Percentiles rank a stretch among this genome's conserved stretches.
These are phyloP conservation scores for Hypoxylon sp. DNA, from an alignment of 2,329 filamentous ascomycete species.

Conservation along the genomic window DNA sequence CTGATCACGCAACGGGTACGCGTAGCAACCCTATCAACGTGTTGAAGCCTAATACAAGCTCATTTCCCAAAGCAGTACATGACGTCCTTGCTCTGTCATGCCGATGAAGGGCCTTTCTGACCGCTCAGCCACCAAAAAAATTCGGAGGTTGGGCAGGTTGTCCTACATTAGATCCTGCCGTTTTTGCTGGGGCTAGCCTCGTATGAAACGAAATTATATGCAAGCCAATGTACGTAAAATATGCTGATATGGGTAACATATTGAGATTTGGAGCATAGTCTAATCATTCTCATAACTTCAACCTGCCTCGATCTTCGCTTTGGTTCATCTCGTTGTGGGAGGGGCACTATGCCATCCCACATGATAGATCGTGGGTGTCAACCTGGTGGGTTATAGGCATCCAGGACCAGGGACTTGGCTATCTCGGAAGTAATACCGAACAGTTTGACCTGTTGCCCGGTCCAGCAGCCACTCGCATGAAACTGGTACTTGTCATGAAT, in stretches of 20 bases:
- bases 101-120: background rate
- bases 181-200: conserved; percentile 1
- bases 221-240: background rate
- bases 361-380: background rate
- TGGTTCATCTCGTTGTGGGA: background rate
- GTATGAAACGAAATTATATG: background rate
- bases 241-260: no score
- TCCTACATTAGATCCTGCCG: background rate
- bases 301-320: background rate
- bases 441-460: background rate
- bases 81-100: background rate
- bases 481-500: background rate
- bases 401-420: background rate
- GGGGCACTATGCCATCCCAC: background rate
- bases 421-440: background rate
- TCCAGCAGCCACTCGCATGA: background rate
- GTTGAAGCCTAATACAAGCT: background rate
- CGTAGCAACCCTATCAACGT: background rate
- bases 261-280: background rate
- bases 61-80: background rate
- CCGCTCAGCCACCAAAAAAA: background rate
- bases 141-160: background rate
- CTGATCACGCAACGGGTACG: background rate
- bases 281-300: background rate
- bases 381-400: background rate